phyloP scores from a whole-genome alignment of 2,329 filamentous ascomycete genomes.

The Nothophaeocryptopus gaeumannii region DNA sequence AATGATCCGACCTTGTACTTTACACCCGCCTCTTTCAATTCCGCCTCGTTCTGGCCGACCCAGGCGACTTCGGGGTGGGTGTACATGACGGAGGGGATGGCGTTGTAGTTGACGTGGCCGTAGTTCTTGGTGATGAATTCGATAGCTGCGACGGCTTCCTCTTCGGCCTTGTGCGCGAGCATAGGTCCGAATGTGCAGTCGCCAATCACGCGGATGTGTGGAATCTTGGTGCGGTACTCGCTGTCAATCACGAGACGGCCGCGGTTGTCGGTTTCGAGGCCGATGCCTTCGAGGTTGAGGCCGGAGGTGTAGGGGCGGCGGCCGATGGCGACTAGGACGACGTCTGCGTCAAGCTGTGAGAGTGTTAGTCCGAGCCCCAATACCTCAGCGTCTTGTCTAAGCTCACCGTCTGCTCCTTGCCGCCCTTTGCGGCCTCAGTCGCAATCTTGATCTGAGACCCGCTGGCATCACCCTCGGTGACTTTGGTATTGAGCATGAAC shows the following conservation, averaged over 20 bases:
- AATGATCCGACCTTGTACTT: conserved; percentile 93
- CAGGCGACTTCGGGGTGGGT: conserved; percentile 97
- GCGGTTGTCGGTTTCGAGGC: conserved; percentile 85
- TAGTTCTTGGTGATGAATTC: conserved; percentile 98
- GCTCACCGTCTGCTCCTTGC: conserved; percentile 84
- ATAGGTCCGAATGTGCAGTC: conserved; percentile 92
- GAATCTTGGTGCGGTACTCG: conserved; percentile 96
- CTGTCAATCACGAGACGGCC: conserved; percentile 96
- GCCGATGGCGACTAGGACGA: conserved; percentile 94
- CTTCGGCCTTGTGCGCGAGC: conserved; percentile 99
- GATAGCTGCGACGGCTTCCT: conserved; percentile 90
- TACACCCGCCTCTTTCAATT: conserved; percentile 83
- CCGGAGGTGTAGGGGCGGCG: conserved; percentile 91
- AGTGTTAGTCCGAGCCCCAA: conserved; percentile 21
- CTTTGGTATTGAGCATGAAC: conserved; percentile 98
- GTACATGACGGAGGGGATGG: conserved; percentile 99
- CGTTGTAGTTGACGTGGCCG: conserved; percentile 97
- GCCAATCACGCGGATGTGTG: conserved; percentile 94
- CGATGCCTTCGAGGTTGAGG: conserved; percentile 90
- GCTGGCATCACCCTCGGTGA: conserved; percentile 76
- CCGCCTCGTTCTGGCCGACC: conserved; percentile 97
- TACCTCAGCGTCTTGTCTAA: neutral
- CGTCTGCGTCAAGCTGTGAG: conserved; percentile 79
- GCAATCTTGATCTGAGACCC: conserved; percentile 76
- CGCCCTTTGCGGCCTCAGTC: conserved; percentile 90